These are phyloP conservation scores for Stenogyne calaminthoides DNA, from an alignment of 305 asterid species.

Conservation along the genomic window DNA sequence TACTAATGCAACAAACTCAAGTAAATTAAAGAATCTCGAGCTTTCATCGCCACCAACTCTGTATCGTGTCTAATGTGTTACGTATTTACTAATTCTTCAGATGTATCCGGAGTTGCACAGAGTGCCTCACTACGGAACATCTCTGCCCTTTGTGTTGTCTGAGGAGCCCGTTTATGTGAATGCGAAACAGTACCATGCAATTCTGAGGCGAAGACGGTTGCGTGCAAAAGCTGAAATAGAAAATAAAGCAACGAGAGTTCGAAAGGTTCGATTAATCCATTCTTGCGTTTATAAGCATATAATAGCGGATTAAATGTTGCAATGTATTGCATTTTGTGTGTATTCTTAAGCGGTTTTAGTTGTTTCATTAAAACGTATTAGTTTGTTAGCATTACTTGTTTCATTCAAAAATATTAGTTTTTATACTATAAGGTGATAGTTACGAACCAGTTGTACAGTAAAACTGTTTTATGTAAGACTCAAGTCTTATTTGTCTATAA, in stretches of 20 bases:
- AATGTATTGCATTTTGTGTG: neutral
- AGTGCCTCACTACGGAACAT: constrained; percentile 21
- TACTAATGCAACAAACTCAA: neutral
- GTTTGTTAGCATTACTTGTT: neutral
- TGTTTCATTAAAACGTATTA: neutral
- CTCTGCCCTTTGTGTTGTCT: constrained; percentile 28
- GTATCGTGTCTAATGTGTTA: neutral
- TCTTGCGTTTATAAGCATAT: neutral
- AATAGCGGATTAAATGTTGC: too few species aligned
- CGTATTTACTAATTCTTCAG: constrained; percentile 26
- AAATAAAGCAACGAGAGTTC: constrained; percentile 34
- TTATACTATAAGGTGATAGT: too few species aligned
- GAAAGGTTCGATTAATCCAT: constrained; percentile 40
- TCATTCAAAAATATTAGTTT: too few species aligned
- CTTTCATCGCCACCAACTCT: neutral
- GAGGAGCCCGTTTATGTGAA: constrained; percentile 58
- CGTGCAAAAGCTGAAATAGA: constrained; percentile 58
- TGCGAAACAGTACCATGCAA: constrained; percentile 54
- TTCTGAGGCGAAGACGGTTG: constrained; percentile 50
- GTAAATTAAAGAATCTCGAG: neutral
- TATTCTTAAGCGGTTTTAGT: neutral
- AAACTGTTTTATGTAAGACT: too few species aligned
- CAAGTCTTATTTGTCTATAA: neutral
- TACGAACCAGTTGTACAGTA: too few species aligned
- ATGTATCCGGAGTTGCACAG: constrained; percentile 27